A percentile compares a stretch with the other conserved stretches of the same genome.
These are phyloP conservation scores for Aspergillus tubingensis DNA, from an alignment of 2,329 filamentous ascomycete genomes.

Conservation along the genomic window DNA sequence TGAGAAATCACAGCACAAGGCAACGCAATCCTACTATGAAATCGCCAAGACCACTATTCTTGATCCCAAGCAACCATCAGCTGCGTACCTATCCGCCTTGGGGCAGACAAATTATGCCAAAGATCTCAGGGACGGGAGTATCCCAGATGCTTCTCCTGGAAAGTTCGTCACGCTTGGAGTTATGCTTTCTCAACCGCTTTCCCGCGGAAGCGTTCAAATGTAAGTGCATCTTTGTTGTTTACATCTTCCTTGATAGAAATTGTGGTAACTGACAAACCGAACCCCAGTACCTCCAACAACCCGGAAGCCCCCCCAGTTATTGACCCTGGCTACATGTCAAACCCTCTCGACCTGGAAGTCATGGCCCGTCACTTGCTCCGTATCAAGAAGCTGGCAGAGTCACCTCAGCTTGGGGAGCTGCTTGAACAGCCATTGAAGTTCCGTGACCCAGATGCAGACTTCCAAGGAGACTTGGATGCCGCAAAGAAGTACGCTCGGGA, in stretches of 20 bases:
- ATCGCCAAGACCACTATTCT: conserved; percentile 8
- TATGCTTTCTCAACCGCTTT: conserved; percentile 14
- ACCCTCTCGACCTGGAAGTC: conserved; percentile 11
- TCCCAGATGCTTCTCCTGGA: conserved; percentile 11
- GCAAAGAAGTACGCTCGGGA: conserved; percentile 9
- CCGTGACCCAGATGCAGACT: conserved; percentile 8
- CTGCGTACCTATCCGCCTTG: conserved; percentile 11
- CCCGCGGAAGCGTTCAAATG: conserved; percentile 12
- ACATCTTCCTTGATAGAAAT: background rate
- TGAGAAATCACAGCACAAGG: background rate
- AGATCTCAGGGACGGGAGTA: conserved; percentile 11
- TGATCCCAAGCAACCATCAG: conserved; percentile 13
- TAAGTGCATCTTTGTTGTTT: conserved; percentile 1
- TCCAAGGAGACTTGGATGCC: conserved; percentile 10
- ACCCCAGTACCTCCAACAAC: conserved; percentile 2
- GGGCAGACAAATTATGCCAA: conserved; percentile 13
- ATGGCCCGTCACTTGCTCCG: conserved; percentile 6
- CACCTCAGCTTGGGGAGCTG: conserved; percentile 9
- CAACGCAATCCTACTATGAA: conserved; percentile 2
- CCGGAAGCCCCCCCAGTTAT: conserved; percentile 7
- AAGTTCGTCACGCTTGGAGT: conserved; percentile 14
- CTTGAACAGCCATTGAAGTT: conserved; percentile 21
- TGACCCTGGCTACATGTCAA: conserved; percentile 9
- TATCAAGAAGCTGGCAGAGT: conserved; percentile 8
- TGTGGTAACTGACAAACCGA: background rate